Percentiles rank a stretch among this genome's conserved stretches.
Evolutionary conservation across 352 stramenopile genomes (phyloP).

Genomic region (Globisporangium viniferum): DNA sequence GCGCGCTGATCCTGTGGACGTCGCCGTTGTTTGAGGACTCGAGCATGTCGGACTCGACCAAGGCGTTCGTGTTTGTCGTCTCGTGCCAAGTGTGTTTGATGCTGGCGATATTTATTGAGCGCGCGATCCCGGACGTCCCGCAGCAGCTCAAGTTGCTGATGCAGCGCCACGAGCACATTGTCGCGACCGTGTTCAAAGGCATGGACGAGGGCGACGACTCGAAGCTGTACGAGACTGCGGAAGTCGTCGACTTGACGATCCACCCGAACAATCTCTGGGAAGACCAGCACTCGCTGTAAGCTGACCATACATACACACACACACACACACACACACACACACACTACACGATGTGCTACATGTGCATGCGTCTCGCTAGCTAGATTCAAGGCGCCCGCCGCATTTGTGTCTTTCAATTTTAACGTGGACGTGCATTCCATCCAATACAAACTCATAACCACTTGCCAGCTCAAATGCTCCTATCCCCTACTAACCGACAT

Average conservation of each 20-base stretch:
- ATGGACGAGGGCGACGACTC: constrained; percentile 63
- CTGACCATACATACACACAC: not conserved
- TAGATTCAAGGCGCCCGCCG: not conserved
- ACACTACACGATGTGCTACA: not conserved
- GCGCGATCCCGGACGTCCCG: constrained; percentile 53
- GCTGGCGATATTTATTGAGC: constrained; percentile 59
- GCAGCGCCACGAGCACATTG: constrained; percentile 68
- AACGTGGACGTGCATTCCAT: not conserved
- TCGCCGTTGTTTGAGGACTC: constrained; percentile 59
- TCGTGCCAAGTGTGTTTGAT: constrained; percentile 69
- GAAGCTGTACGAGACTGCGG: constrained; percentile 67
- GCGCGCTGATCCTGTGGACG: constrained; percentile 78
- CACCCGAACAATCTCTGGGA: constrained; percentile 73
- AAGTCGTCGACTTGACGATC: constrained; percentile 70
- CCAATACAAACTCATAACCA: too few relatives aligned
- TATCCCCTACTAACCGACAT: too few relatives aligned
- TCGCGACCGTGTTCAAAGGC: constrained; percentile 76
- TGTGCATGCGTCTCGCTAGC: not conserved
- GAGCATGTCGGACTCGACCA: constrained; percentile 31
- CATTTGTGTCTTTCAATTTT: not conserved
- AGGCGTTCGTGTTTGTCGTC: constrained; percentile 68
- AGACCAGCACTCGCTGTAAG: constrained; percentile 23
- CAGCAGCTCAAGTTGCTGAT: constrained; percentile 51
- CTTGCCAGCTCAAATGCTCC: not conserved
- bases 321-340: not conserved